These are phyloP conservation scores for Lepidium campestre DNA, from an alignment of 441 rosid species.

Conservation along the genomic window DNA sequence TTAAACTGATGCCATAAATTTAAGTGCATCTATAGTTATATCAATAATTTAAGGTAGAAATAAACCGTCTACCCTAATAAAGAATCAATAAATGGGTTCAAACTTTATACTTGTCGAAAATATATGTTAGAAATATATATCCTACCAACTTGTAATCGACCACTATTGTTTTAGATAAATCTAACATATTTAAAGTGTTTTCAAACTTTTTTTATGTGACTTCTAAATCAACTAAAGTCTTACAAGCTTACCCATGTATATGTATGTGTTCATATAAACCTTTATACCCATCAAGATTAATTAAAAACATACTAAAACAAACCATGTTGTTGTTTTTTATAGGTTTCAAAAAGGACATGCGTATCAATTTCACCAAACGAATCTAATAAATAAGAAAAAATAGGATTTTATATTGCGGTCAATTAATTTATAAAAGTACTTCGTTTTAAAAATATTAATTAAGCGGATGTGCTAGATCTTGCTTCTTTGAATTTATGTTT, in stretches of 20 bases:
- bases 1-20: too few species aligned
- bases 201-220: background rate
- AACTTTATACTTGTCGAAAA: background rate
- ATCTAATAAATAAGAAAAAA: slow-evolving; percentile 12
- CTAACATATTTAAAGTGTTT: too few species aligned
- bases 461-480: too few species aligned
- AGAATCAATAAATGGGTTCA: too few species aligned
- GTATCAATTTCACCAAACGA: slow-evolving; percentile 26
- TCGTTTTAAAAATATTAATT: too few species aligned
- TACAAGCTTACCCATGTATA: background rate
- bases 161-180: too few species aligned
- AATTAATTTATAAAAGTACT: background rate
- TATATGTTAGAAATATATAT: background rate
- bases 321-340: background rate
- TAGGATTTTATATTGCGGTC: slow-evolving; percentile 3
- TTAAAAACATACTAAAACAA: background rate
- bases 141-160: background rate
- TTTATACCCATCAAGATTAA: background rate
- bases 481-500: too few species aligned
- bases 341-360: slow-evolving; percentile 8
- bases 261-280: background rate
- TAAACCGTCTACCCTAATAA: too few species aligned
- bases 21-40: too few species aligned
- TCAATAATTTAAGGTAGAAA: too few species aligned
- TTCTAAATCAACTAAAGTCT: background rate